phyloP scores from a whole-genome alignment of 2,329 filamentous ascomycete genomes.

The Epichloe gansuensis region DNA sequence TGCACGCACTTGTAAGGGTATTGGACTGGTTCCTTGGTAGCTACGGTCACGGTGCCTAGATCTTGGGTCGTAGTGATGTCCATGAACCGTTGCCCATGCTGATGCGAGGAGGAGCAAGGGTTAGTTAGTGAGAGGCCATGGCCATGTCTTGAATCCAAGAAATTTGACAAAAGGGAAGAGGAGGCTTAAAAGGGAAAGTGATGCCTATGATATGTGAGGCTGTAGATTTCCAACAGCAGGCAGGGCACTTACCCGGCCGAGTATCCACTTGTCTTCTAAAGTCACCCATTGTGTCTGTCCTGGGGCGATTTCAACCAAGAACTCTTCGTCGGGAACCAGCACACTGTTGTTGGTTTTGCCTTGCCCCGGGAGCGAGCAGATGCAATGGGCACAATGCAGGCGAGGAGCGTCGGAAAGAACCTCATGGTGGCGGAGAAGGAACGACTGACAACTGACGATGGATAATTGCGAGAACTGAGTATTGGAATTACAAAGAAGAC shows the following conservation, averaged over 20 bases:
- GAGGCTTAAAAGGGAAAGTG: neutral
- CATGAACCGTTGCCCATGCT: constrained; percentile 84
- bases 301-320: constrained; percentile 73
- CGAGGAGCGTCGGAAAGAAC: constrained; percentile 37
- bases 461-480: neutral
- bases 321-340: constrained; percentile 34
- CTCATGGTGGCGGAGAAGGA: constrained; percentile 30
- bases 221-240: no score
- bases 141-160: neutral
- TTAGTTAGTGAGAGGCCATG: neutral
- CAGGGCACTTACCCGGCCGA: constrained; percentile 55
- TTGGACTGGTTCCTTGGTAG: constrained; percentile 26
- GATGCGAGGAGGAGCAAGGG: neutral
- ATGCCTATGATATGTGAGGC: no score
- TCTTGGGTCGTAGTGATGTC: constrained; percentile 73
- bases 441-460: neutral
- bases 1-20: constrained; percentile 57
- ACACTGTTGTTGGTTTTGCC: constrained; percentile 39
- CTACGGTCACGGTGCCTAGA: constrained; percentile 33
- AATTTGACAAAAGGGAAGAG: neutral
- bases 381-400: constrained; percentile 38
- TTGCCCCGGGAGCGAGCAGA: constrained; percentile 45
- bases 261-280: constrained; percentile 88
- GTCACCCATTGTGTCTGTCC: constrained; percentile 79
- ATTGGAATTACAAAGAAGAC: neutral